Percentiles rank a stretch among this genome's conserved stretches.
Evolutionary conservation across 345 rosid genomes (phyloP).

Genomic region (Eucalyptus marginata): DNA sequence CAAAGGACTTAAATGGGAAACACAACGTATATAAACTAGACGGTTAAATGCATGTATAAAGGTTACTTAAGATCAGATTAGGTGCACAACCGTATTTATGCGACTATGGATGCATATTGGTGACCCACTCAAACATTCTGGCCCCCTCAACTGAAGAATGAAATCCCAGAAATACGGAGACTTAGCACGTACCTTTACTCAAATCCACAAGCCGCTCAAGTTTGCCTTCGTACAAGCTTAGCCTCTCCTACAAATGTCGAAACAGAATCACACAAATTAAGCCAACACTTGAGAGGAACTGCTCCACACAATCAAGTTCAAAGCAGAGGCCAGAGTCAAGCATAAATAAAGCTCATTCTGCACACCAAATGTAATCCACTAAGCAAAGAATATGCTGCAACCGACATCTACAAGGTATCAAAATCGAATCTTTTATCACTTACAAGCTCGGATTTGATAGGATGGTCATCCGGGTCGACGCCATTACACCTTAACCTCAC

Average conservation of each 20-base stretch:
- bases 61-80: background rate
- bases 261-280: background rate
- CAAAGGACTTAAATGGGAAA: background rate
- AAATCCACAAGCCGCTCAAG: constrained; percentile 37
- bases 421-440: background rate
- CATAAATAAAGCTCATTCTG: background rate
- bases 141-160: background rate
- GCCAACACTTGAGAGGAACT: background rate
- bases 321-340: background rate
- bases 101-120: background rate
- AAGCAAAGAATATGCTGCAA: background rate
- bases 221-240: constrained; percentile 63
- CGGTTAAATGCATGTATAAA: background rate
- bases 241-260: constrained; percentile 42
- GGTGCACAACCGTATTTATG: fast-evolving
- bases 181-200: constrained; percentile 49
- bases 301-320: background rate
- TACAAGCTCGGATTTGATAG: constrained; percentile 82
- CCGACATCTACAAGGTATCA: background rate
- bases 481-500: constrained; percentile 88
- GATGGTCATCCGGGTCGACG: constrained; percentile 72
- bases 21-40: background rate
- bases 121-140: background rate
- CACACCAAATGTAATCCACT: background rate
- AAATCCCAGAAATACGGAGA: background rate